Percentiles rank a stretch among this genome's conserved stretches.
Evolutionary conservation across 768 basidiomycete genomes (phyloP).

Genomic region (Lactarius psammicola): DNA sequence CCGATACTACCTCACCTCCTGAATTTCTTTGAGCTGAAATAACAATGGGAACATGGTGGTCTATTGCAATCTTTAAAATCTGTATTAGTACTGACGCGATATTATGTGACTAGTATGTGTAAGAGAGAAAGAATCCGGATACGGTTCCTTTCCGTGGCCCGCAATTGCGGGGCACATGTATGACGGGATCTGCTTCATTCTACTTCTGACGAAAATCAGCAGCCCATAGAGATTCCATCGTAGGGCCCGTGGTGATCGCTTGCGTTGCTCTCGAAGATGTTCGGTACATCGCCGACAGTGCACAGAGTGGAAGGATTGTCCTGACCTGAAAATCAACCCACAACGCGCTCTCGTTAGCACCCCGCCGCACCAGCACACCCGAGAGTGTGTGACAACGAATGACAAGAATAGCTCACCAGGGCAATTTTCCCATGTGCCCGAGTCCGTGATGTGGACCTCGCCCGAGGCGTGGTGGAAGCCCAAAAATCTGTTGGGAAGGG

Average conservation of each 20-base stretch:
- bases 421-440: constrained; percentile 44
- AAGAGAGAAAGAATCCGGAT: too few relatives aligned
- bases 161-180: too few relatives aligned
- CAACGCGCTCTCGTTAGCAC: neutral
- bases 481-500: constrained; percentile 37
- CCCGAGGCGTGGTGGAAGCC: constrained; percentile 45
- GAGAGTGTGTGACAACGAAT: too few relatives aligned
- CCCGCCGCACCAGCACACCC: neutral
- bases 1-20: too few relatives aligned
- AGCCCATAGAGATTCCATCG: neutral
- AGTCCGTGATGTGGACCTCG: constrained; percentile 43
- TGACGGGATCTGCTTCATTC: too few relatives aligned
- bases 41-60: too few relatives aligned
- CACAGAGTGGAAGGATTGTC: constrained; percentile 57
- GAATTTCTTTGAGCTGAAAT: too few relatives aligned
- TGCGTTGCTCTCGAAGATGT: constrained; percentile 44
- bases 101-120: too few relatives aligned
- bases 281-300: constrained; percentile 50
- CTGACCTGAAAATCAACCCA: constrained; percentile 43
- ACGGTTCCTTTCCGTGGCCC: too few relatives aligned
- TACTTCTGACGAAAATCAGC: too few relatives aligned
- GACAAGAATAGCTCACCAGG: neutral
- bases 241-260: constrained; percentile 25
- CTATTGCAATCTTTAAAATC: too few relatives aligned
- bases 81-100: too few relatives aligned